Conservation (phyloP, 306 rosid genomes). For the Begonia loranthoides region DNA sequence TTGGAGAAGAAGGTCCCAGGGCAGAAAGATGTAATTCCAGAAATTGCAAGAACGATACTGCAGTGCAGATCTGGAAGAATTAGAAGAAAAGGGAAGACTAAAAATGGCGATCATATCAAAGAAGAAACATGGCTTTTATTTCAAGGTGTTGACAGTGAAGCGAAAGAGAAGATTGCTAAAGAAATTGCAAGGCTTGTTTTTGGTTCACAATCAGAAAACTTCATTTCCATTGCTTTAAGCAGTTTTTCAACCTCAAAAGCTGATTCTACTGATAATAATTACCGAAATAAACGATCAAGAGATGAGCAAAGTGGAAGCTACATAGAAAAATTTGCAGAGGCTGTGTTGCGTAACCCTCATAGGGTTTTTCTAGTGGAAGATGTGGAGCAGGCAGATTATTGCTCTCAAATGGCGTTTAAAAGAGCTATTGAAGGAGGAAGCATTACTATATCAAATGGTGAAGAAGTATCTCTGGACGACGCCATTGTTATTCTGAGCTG, state of each 20-base stretch:
- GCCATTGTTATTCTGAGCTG: conserved; percentile 74
- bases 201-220: conserved; percentile 37
- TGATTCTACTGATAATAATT: conserved; percentile 54
- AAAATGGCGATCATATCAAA: conserved; percentile 23
- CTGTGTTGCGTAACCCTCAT: conserved; percentile 50
- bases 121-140: conserved; percentile 92
- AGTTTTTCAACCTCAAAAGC: conserved; percentile 61
- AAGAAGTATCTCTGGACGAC: conserved; percentile 49
- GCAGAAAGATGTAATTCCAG: conserved; percentile 62
- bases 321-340: conserved; percentile 54
- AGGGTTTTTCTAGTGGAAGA: conserved; percentile 77
- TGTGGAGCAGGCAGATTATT: conserved; percentile 73
- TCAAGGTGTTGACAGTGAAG: conserved; percentile 67
- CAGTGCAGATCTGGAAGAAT: conserved; percentile 65
- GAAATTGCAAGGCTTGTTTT: conserved; percentile 60
- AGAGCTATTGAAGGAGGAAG: conserved; percentile 70
- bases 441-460: conserved; percentile 37
- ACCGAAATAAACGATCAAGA: conserved; percentile 60
- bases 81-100: conserved; percentile 44
- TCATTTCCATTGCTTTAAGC: conserved; percentile 54
- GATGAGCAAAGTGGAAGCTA: conserved; percentile 61
- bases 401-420: conserved; percentile 73
- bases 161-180: conserved; percentile 53
- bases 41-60: conserved; percentile 52
- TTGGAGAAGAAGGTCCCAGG: conserved; percentile 68